Evolutionary conservation across 2,329 filamentous ascomycete species (phyloP).

Genomic region (Pseudogymnoascus sp.): DNA sequence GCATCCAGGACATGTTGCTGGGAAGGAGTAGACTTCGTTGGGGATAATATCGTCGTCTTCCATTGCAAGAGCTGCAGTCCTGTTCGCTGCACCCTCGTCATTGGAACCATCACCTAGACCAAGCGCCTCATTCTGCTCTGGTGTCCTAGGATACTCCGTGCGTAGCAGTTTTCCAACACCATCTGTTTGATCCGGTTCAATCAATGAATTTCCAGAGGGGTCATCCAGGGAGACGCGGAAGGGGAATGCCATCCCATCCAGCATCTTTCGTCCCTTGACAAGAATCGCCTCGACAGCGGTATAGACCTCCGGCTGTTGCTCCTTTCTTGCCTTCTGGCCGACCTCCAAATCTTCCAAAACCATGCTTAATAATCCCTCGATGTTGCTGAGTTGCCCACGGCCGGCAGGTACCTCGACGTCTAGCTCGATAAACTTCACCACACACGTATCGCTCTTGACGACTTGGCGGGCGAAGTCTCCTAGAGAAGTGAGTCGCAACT

Average conservation of each 20-base stretch:
- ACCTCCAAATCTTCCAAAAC: constrained; percentile 73
- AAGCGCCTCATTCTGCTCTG: constrained; percentile 78
- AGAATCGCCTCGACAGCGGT: constrained; percentile 73
- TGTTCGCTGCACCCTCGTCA: constrained; percentile 36
- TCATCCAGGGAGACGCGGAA: constrained; percentile 87
- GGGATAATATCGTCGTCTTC: constrained; percentile 75
- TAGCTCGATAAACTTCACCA: constrained; percentile 80
- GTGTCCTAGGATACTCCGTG: constrained; percentile 71
- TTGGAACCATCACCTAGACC: constrained; percentile 62
- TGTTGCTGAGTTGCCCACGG: constrained; percentile 83
- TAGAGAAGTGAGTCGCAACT: constrained; percentile 64
- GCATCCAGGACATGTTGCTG: constrained; percentile 85
- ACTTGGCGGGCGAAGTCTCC: constrained; percentile 78
- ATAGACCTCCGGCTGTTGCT: constrained; percentile 67
- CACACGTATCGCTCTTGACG: constrained; percentile 82
- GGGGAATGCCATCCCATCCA: constrained; percentile 69
- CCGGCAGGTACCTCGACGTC: constrained; percentile 90
- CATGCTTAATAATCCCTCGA: constrained; percentile 76
- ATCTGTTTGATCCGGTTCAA: constrained; percentile 75
- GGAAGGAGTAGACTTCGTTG: constrained; percentile 88
- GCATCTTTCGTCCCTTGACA: constrained; percentile 63
- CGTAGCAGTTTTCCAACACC: constrained; percentile 82
- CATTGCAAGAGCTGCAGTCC: constrained; percentile 33
- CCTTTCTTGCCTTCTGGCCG: constrained; percentile 75
- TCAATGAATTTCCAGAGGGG: constrained; percentile 91